Base-by-base conservation (phyloP, 139 green algal species). In the Chlorella sp. region DNA sequence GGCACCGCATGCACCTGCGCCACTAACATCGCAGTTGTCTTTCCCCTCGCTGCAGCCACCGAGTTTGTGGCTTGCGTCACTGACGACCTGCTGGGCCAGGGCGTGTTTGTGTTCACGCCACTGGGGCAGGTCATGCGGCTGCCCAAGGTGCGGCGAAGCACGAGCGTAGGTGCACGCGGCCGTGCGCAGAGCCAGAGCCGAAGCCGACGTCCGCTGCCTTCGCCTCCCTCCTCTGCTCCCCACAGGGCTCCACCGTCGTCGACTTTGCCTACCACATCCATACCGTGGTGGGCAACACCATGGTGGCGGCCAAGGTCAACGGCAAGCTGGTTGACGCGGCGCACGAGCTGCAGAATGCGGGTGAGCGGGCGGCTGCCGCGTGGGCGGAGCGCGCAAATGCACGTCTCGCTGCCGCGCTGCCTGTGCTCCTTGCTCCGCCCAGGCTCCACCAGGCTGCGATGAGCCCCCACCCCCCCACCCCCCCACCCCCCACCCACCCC, bases 261-360 rank as follows among this genome's bases (percentile, higher is more conserved):
- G 93, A 97, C 86, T 97, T 96, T 88, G 93, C 93, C 3, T 97
- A 96, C 79, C 86, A 94, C 76, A 87, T 96, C 8, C 90, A 97
- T 77, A 91, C 87, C 7, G 82, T 93, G 36, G 77, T 96, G 25
- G 93, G 93, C 74, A 92, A 96, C 60, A 74, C 86, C 35, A 96
- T 97, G 91, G 67, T 93, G 35, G 85, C 71, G 9, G 88, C 82
- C 27, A 93, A 92, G 74, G 89, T 97, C 1, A 96, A 97, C 71
- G 90, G 90, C 65, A 86, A 84, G 33, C 35, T 84, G 31, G 91
- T 94, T 23, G n/a, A 72, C 8, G 64, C 83, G 6, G 68, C 71
- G 40, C 71, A 91, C 25, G 66, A 70, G 50, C 87, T 97, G 60
- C 71, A 77, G n/a, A 96, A 96, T 38, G 88, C 82, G 23, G 73